Base-by-base conservation (phyloP, 2,329 filamentous ascomycete genomes). In the Colletotrichum horii region DNA sequence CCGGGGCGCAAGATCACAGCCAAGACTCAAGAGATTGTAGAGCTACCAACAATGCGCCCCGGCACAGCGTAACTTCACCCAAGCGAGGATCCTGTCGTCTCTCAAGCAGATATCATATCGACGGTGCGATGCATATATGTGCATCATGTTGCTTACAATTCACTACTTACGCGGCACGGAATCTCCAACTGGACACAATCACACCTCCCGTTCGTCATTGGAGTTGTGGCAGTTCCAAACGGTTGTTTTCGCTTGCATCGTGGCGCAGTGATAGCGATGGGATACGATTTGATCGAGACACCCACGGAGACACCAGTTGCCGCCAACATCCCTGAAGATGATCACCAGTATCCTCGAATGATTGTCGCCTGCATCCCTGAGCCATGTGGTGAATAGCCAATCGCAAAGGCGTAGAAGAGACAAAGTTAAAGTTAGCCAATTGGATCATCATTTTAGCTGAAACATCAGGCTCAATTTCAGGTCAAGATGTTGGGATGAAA, bases 1-100 rank as follows among this genome's bases (percentile, higher is more conserved):
- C 24, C 74, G 77, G 1, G 81, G 81, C 9, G 81, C 79, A 4
- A 61, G 11, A 30, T 34, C 28, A 15, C 72, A 22, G 28, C 72
- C 67, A 22, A 61, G n/a, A 24, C 24, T 66, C 14, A 60, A 26
- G 14, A 22, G 3, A 4, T 32, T 36, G 22, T 32, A 64, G 32
- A 2, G 32, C 24, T 19, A 16, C 8, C 22, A 58, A 26, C 3
- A 30, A 16, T 22, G n/a, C n/a, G n/a, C 11, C 43, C 12, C n/a
- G 12, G 43, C 6, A 12, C 4, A 22, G 22, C n/a, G 14, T n/a
- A 14, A 22, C 43, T 52, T 22, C 43, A 22, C 12, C n/a, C n/a
- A 52, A 22, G 43, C 43, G n/a, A 52, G 11, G 9, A 52, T 52
- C 8, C 14, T 22, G 11, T n/a, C 24, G 1, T 52, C 43, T 52